phyloP scores from a whole-genome alignment of 148 eudicot species.

The Rheum nobile region DNA sequence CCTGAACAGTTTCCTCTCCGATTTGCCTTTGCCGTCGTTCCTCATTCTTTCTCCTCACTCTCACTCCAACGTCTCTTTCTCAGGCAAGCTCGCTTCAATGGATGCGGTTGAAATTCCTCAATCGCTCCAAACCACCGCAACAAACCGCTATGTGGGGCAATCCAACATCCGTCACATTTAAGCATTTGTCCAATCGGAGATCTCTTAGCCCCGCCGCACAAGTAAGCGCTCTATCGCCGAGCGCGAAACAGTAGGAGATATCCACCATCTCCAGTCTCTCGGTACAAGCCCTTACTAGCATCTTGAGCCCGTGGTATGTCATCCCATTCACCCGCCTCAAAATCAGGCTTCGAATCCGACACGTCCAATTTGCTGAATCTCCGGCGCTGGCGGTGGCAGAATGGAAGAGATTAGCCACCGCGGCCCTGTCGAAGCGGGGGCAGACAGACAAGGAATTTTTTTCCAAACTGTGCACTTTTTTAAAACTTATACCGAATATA shows the following conservation, averaged over 20 bases:
- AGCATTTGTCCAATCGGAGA: constrained; percentile 47
- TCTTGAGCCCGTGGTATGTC: constrained; percentile 18
- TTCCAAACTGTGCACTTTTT: no score
- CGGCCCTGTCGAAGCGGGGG: constrained; percentile 35
- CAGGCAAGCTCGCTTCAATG: neutral
- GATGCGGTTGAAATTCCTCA: no score
- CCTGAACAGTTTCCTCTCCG: constrained; percentile 32
- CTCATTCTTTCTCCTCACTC: constrained; percentile 16
- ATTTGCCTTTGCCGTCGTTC: constrained; percentile 22
- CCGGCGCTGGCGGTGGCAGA: neutral
- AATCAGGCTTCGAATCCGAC: constrained; percentile 4
- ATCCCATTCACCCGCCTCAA: constrained; percentile 14
- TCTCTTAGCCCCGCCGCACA: constrained; percentile 31
- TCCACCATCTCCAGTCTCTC: constrained; percentile 29
- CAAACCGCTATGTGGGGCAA: constrained; percentile 63
- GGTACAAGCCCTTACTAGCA: constrained; percentile 21
- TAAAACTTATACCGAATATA: no score
- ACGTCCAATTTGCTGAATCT: constrained; percentile 12
- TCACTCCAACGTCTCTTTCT: constrained; percentile 8
- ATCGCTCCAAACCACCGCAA: constrained; percentile 38
- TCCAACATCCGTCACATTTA: constrained; percentile 58
- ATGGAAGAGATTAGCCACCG: constrained; percentile 13
- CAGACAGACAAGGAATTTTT: constrained; percentile 61
- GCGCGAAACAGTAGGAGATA: constrained; percentile 40
- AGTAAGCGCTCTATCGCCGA: constrained; percentile 58